phyloP scores from a whole-genome alignment of 176 grass and related monocot species.

The Phoenix roebelenii region DNA sequence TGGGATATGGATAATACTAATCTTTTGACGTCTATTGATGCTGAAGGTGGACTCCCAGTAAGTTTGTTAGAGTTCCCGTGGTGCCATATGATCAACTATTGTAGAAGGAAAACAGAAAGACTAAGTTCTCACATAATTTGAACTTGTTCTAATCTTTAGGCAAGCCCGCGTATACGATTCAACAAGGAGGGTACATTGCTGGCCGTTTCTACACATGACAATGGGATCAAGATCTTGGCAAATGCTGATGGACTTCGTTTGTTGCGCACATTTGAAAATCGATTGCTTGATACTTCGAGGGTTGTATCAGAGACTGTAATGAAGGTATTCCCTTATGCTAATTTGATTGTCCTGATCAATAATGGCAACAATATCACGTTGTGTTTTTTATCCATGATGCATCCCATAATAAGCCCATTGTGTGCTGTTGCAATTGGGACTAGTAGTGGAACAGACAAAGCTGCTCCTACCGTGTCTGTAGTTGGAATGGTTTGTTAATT shows the following conservation, averaged over 20 bases:
- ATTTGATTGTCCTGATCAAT: background rate
- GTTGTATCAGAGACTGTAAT: conserved; percentile 59
- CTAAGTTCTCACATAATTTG: no score
- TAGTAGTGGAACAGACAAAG: conserved; percentile 39
- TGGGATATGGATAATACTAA: conserved; percentile 97
- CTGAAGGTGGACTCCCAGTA: conserved; percentile 83
- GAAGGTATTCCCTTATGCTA: conserved; percentile 43
- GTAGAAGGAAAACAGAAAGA: no score
- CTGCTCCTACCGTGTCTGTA: conserved; percentile 44
- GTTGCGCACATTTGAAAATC: conserved; percentile 74
- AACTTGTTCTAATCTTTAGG: conserved; percentile 24
- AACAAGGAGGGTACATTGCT: conserved; percentile 90
- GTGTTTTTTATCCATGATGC: conserved; percentile 20
- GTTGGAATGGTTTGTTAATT: conserved; percentile 54
- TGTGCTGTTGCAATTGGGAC: conserved; percentile 53
- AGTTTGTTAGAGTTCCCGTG: conserved; percentile 10
- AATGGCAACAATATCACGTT: background rate
- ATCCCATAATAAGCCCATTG: conserved; percentile 79
- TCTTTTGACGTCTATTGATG: conserved; percentile 87
- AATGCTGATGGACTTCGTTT: conserved; percentile 82
- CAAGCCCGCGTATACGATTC: conserved; percentile 82
- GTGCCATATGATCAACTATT: no score
- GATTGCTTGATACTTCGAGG: conserved; percentile 81
- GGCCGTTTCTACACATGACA: conserved; percentile 83
- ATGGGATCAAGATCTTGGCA: conserved; percentile 94